Conservation (phyloP, 306 rosid species). For the Inga leiocalycina region DNA sequence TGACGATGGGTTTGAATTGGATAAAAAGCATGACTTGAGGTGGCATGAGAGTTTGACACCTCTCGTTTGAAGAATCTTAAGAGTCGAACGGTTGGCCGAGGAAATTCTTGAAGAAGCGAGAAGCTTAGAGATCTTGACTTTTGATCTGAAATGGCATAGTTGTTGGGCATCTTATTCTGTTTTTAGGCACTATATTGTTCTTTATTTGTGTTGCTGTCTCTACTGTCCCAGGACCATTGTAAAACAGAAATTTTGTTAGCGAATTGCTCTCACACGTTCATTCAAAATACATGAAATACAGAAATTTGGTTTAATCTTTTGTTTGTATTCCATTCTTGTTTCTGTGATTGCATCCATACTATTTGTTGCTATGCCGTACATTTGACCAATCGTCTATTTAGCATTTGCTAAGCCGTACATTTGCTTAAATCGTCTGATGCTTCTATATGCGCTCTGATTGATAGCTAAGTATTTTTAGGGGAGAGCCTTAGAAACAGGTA, state of each 20-base stretch:
- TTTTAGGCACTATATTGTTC: not conserved
- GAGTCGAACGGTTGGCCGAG: slow-evolving; percentile 83
- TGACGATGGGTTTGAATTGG: slow-evolving; percentile 79
- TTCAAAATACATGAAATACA: not conserved
- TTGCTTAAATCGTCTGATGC: not conserved
- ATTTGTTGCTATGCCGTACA: not conserved
- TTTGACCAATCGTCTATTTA: not conserved
- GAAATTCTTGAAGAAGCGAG: slow-evolving; percentile 75
- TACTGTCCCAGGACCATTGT: not conserved
- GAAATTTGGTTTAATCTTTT: not conserved
- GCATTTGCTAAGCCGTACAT: not conserved
- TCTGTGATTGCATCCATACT: not conserved
- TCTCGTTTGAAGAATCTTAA: slow-evolving; percentile 76
- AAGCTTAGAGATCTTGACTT: slow-evolving; percentile 14
- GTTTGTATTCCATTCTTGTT: not conserved
- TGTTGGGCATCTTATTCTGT: not conserved
- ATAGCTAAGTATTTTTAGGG: slow-evolving; percentile 9
- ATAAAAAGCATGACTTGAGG: slow-evolving; percentile 58
- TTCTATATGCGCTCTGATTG: slow-evolving; percentile 27
- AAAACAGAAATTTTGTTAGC: not conserved
- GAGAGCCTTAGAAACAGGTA: slow-evolving; percentile 13
- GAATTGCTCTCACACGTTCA: not conserved
- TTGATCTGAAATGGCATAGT: slow-evolving; percentile 28
- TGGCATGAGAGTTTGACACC: slow-evolving; percentile 73
- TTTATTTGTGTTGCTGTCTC: not conserved